Base-by-base conservation (phyloP, 2,329 filamentous ascomycete species). In the Diaporthe citri region DNA sequence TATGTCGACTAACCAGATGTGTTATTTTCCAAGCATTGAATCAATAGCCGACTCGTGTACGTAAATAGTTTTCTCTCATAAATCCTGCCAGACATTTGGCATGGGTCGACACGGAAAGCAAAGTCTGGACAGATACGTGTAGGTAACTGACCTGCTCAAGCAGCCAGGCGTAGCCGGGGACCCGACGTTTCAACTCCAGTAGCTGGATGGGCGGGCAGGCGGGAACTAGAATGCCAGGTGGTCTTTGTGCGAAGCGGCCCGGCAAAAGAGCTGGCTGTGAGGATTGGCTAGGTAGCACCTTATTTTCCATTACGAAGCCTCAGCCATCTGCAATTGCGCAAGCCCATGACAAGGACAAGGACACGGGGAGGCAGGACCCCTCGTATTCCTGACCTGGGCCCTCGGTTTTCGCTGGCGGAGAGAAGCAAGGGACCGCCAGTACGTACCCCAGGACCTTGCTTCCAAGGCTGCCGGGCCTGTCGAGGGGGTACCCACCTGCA, bases 301-400 rank as follows among this genome's bases (percentile, higher is more conserved):
- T 46, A 62, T 46, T 67, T 67, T 69, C 46, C 64, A 41, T 55
- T 55, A 69, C 64, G 64, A 69, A 69, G 64, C n/a, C 64, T 69
- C 64, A 69, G 64, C 64, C 64, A 69, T 69, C 34, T 41, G 48
- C 48, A 52, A 55, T 69, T 69, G 64, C 64, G 48, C 64, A 69
- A 69, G 64, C 64, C 17, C 64, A 69, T 69, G 64, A 69, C 64
- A 52, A 69, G 48, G 31, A 51, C 62, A 55, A 55, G 46, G 64
- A n/a, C 64, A 41, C n/a, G 22, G 34, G 48, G n/a, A 52, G 12
- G 51, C 71, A 55, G 57, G 71, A 64, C 48, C 60, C 48, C 60
- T 73, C 71, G 71, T 73, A 73, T 73, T 73, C 60, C 64, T 17
- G 57, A 59, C 51, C 59, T 51, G 62, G 51, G 60, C 34, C 31